These are phyloP conservation scores for Oidium heveae DNA, from an alignment of 2,329 filamentous ascomycete species.

Conservation along the genomic window DNA sequence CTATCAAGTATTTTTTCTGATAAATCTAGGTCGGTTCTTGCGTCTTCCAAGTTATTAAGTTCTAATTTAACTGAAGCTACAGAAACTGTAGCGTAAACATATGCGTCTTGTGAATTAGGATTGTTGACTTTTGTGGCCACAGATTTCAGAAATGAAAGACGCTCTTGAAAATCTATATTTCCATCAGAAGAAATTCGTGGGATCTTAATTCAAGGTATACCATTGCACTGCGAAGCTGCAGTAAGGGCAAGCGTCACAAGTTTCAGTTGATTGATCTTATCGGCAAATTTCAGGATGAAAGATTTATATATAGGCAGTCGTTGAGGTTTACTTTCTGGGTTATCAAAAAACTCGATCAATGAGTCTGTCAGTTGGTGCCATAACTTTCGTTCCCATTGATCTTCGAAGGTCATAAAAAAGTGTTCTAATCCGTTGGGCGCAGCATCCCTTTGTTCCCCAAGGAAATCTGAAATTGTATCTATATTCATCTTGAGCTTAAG, in stretches of 20 bases:
- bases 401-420: constrained; percentile 77
- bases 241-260: constrained; percentile 75
- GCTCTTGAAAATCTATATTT: constrained; percentile 53
- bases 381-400: constrained; percentile 92
- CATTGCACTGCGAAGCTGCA: constrained; percentile 61
- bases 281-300: constrained; percentile 87
- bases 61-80: constrained; percentile 71
- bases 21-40: constrained; percentile 63
- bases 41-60: constrained; percentile 54
- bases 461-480: constrained; percentile 77
- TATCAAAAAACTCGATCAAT: constrained; percentile 68
- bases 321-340: constrained; percentile 56
- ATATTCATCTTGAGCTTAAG: constrained; percentile 37
- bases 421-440: constrained; percentile 72
- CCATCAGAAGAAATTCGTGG: constrained; percentile 2
- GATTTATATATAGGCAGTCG: constrained; percentile 77
- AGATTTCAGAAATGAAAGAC: constrained; percentile 58
- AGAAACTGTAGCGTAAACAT: constrained; percentile 79
- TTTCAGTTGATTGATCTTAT: constrained; percentile 98
- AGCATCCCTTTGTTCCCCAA: constrained; percentile 68
- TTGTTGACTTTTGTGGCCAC: constrained; percentile 78
- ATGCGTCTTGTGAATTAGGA: constrained; percentile 79
- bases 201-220: constrained; percentile 19
- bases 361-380: constrained; percentile 95
- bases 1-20: constrained; percentile 71